phyloP scores from a whole-genome alignment of 768 basidiomycete genomes.

The Leccinum disarticulatum region DNA sequence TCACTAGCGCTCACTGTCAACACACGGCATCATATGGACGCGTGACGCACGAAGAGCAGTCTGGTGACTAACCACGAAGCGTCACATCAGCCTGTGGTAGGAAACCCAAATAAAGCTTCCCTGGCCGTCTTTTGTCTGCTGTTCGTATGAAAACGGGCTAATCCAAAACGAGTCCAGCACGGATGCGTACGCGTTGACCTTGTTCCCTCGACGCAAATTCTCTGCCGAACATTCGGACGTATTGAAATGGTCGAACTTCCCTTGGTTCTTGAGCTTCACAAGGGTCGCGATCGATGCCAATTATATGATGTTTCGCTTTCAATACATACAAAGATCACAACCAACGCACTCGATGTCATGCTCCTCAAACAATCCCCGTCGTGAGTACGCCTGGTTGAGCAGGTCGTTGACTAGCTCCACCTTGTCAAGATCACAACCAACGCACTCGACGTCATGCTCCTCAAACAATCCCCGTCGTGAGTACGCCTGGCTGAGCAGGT shows the following conservation, averaged over 20 bases:
- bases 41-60: slow-evolving; percentile 34
- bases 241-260: slow-evolving; percentile 47
- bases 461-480: not conserved
- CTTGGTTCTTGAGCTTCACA: slow-evolving; percentile 31
- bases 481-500: slow-evolving; percentile 12
- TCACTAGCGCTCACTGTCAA: slow-evolving; percentile 2
- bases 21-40: slow-evolving; percentile 15
- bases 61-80: too few species aligned
- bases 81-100: not conserved
- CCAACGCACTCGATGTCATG: too few species aligned
- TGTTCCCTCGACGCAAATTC: slow-evolving; percentile 43
- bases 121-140: slow-evolving; percentile 44
- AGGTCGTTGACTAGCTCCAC: too few species aligned
- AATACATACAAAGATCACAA: too few species aligned
- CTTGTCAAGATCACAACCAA: too few species aligned
- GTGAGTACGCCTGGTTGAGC: too few species aligned
- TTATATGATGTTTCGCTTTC: too few species aligned
- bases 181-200: slow-evolving; percentile 6
- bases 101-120: not conserved
- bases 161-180: slow-evolving; percentile 22
- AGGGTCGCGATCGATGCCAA: slow-evolving; percentile 36
- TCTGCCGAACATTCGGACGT: slow-evolving; percentile 49
- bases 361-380: too few species aligned
- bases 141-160: slow-evolving; percentile 58
- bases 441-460: too few species aligned